These are phyloP conservation scores for Podaxis sp. DNA, from an alignment of 768 basidiomycete species.

Conservation along the genomic window DNA sequence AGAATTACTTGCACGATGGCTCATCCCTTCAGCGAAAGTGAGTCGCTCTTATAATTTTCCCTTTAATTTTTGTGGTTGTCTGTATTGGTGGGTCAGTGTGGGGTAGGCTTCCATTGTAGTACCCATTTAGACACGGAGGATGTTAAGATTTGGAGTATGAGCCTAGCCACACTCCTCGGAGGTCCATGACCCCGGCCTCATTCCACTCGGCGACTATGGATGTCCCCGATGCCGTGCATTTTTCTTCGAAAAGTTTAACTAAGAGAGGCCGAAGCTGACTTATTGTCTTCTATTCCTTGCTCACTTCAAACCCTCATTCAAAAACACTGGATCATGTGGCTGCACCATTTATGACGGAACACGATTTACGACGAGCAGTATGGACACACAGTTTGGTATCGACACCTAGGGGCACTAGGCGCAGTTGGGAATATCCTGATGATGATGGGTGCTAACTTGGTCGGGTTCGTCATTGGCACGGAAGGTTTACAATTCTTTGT, in stretches of 20 bases:
- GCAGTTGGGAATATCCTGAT: constrained; percentile 80
- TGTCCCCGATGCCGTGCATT: neutral
- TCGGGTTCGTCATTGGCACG: constrained; percentile 89
- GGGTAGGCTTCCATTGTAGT: neutral
- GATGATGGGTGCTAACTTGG: constrained; percentile 91
- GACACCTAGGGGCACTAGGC: constrained; percentile 80
- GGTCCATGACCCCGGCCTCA: neutral
- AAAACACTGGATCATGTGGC: neutral
- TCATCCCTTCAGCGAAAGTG: constrained; percentile 66
- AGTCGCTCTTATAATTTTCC: constrained; percentile 16
- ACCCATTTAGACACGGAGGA: neutral
- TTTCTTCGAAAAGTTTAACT: neutral
- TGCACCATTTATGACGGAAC: neutral
- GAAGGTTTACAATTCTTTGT: constrained; percentile 75
- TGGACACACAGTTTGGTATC: constrained; percentile 68
- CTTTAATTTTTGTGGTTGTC: neutral
- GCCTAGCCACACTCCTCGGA: neutral
- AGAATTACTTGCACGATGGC: constrained; percentile 59
- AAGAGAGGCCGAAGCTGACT: neutral
- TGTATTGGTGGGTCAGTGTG: neutral
- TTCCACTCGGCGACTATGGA: neutral
- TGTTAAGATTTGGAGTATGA: neutral
- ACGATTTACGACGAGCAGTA: constrained; percentile 44
- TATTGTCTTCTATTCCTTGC: neutral
- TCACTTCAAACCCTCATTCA: neutral